Evolutionary conservation across 176 grass and related monocot genomes (phyloP), one percentile per base, ranked within the genome.

Genomic region (Secale cereale): DNA sequence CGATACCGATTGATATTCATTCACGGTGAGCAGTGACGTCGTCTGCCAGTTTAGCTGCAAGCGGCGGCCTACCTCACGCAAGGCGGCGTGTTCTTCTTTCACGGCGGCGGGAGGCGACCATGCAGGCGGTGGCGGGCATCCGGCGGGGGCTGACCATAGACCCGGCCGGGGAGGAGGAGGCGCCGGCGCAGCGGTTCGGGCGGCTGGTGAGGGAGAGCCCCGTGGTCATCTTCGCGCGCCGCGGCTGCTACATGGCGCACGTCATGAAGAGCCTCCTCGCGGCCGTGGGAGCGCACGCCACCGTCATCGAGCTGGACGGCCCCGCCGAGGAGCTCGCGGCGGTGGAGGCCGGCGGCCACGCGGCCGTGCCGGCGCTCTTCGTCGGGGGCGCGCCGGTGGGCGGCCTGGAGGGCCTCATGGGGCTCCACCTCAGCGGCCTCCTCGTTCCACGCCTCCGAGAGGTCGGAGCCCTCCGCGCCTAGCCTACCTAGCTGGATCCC

Each of bases 241-340:
- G 39, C 0, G 97, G 97, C 1, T 99, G 97, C 86, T 99, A 91
- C 97, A 99, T 99, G 97, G 89, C 91, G 43, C 93, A 96, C 79
- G 97, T 99, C 17, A 95, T 99, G 90, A 92, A 85, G 90, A 46
- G 79, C 26, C 92, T 99, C 15, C 93, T 99, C 19, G 83, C 77
- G 23, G 82, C 93, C 7, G 91, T 96, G 11, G 97, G 97, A 27
- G 94, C 94, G 28, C 88, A 96, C 88, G 93, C 97, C 70, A 89
- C 90, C 19, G 91, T 96, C 84, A 96, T 95, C 83, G 97, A 92
- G 84, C 70, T 99, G 2, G 94, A 94, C 25, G 84, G 77, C 15
- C 83, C 84, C 1, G 88, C 89, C 30, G 84, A 87, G 13, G 89
- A 85, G 81, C 86, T 79, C 12, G 90, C 81, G 6, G 88, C 85